A percentile compares a stretch with the other conserved stretches of the same genome.
These are phyloP conservation scores for Ensete ventricosum DNA, from an alignment of 176 grass and related monocot genomes.

Conservation along the genomic window DNA sequence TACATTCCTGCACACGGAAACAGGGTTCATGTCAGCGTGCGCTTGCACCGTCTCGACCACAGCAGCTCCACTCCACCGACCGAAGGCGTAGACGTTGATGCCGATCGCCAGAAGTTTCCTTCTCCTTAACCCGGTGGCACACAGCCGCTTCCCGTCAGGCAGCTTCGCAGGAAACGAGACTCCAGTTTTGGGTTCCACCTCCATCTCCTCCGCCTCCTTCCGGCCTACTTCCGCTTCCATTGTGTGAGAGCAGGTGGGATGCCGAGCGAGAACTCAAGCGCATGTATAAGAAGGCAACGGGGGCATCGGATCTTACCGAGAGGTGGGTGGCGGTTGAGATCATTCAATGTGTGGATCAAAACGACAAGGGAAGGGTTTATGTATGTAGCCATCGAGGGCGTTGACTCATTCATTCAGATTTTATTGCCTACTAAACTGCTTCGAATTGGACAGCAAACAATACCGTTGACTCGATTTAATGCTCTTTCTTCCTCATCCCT, in stretches of 20 bases:
- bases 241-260: too few relatives aligned
- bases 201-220: background rate
- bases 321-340: too few relatives aligned
- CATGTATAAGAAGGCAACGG: too few relatives aligned
- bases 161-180: background rate
- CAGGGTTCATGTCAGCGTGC: background rate
- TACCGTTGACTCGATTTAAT: background rate
- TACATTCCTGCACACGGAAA: conserved; percentile 25
- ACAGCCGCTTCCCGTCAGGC: background rate
- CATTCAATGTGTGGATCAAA: too few relatives aligned
- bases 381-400: too few relatives aligned
- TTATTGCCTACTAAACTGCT: too few relatives aligned
- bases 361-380: too few relatives aligned
- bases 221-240: background rate
- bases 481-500: background rate
- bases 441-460: background rate
- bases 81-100: conserved; percentile 31
- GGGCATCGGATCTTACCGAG: too few relatives aligned
- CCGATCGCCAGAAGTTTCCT: conserved; percentile 4
- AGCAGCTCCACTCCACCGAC: background rate
- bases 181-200: background rate
- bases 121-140: background rate
- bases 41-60: too few relatives aligned
- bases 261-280: too few relatives aligned
- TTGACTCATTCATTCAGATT: too few relatives aligned